Percentiles rank a stretch among this genome's conserved stretches.
Evolutionary conservation across 805 yeast genomes (phyloP).

Genomic region (Priceomyces castillae): DNA sequence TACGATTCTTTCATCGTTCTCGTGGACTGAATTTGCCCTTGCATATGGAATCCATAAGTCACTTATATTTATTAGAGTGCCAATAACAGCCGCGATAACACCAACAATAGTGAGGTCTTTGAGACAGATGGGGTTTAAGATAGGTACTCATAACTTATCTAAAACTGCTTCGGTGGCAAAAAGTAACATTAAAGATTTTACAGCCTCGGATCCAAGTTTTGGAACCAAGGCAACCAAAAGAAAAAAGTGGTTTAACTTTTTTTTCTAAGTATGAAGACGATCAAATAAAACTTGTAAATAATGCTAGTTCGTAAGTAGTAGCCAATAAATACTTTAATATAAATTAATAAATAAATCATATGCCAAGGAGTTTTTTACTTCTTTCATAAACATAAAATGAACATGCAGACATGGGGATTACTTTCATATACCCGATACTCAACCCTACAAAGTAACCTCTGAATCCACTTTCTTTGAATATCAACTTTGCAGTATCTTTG

Average conservation of each 20-base stretch:
- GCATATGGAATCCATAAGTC: constrained; percentile 95
- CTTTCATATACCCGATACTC: constrained; percentile 92
- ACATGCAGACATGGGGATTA: constrained; percentile 96
- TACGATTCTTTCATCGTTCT: constrained; percentile 37
- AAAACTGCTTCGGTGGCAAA: constrained; percentile 36
- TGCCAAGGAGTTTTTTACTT: constrained; percentile 66
- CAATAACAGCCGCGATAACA: constrained; percentile 88
- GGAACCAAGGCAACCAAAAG: constrained; percentile 51
- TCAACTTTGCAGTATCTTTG: constrained; percentile 51
- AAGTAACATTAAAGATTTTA: constrained; percentile 34
- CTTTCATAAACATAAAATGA: constrained; percentile 93
- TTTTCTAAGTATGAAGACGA: constrained; percentile 39
- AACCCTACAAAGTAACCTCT: constrained; percentile 92
- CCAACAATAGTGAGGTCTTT: constrained; percentile 70
- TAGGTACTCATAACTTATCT: constrained; percentile 52
- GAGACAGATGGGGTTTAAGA: constrained; percentile 75
- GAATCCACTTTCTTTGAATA: constrained; percentile 72
- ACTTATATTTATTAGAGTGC: constrained; percentile 77
- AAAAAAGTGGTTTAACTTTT: constrained; percentile 60
- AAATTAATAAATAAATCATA: constrained; percentile 28
- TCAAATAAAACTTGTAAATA: neutral
- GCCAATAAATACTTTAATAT: constrained; percentile 9
- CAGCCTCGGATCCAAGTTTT: constrained; percentile 46
- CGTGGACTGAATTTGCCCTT: constrained; percentile 77
- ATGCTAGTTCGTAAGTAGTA: constrained; percentile 2